A percentile compares a stretch with the other conserved stretches of the same genome.
Conservation (phyloP, 148 eudicot species). For the Rhododendron kiyosumense region DNA sequence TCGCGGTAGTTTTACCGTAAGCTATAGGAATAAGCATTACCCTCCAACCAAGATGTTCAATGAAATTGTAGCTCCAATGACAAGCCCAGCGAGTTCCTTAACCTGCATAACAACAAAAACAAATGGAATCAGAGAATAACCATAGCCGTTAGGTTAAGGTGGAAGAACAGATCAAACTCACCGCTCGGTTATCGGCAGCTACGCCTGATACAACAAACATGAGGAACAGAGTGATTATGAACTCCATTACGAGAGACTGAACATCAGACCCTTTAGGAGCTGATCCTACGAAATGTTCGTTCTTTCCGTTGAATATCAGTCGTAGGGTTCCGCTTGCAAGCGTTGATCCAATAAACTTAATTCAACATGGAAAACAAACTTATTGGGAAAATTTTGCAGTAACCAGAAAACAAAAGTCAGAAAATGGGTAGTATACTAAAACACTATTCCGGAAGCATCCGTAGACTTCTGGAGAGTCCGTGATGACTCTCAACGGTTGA, state of each 20-base stretch:
- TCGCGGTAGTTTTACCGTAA: not conserved
- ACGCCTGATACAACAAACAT: slow-evolving; percentile 71
- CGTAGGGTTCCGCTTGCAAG: slow-evolving; percentile 62
- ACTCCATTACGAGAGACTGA: slow-evolving; percentile 58
- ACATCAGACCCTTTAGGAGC: slow-evolving; percentile 40
- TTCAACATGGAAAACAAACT: too few species aligned
- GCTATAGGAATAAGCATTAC: slow-evolving; percentile 27
- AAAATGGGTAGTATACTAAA: not conserved
- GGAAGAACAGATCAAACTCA: slow-evolving; percentile 20
- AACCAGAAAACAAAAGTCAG: not conserved
- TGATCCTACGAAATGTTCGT: slow-evolving; percentile 46
- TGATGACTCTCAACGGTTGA: too few species aligned
- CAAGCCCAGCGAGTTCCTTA: slow-evolving; percentile 58
- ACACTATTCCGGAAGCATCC: too few species aligned
- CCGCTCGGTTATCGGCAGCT: slow-evolving; percentile 70
- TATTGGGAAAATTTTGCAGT: too few species aligned
- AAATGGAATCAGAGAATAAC: not conserved
- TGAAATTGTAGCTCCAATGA: slow-evolving; percentile 52
- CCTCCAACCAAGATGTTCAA: slow-evolving; percentile 60
- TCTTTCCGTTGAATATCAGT: slow-evolving; percentile 44
- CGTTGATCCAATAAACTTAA: slow-evolving; percentile 51
- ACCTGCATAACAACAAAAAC: slow-evolving; percentile 24
- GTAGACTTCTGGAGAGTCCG: too few species aligned
- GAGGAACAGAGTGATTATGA: slow-evolving; percentile 66
- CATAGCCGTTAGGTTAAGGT: not conserved